Evolutionary conservation across 2,329 filamentous ascomycete species (phyloP), one percentile per base, ranked within the genome.

Genomic region (Cytospora mali): DNA sequence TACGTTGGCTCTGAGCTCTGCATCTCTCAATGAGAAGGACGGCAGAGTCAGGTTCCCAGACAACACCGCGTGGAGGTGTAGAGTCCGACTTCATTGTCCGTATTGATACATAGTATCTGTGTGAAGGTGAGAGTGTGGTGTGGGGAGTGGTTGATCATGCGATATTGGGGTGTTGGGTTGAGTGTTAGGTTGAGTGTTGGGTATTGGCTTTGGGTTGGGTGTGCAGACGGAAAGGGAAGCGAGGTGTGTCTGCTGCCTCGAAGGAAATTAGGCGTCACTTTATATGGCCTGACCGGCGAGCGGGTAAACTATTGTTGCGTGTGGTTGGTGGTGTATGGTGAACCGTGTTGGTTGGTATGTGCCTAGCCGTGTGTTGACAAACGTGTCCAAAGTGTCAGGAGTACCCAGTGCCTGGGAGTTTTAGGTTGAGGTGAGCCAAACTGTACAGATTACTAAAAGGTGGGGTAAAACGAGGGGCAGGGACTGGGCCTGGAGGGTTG

Each of bases 11-110:
- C 62, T 58, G 50, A 64, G 18, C 52, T 28, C 49, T 23, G 58
- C 54, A 35, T 35, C n/a, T 21, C 6, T 35, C 33, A 33, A 27
- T 48, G 21, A 25, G 50, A 16, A 29, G 27, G 49, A 51, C 16
- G 10, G 25, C 23, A 9, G 35, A n/a, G 48, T 31, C 62, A 64
- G 62, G 58, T 64, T 64, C 53, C 62, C 62, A 57, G 58, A 58
- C 62, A 60, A 60, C 56, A 64, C 62, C 62, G 31, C 62, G 29
- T 57, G 62, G 62, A 64, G 62, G 62, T 57, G 42, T 55, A 64
- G 62, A 62, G 55, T 53, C 62, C 50, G 62, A 51, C 55, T 64
- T 58, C 54, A 55, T 29, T 53, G 58, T 55, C 54, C 62, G 25
- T 48, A 2, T 13, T 55, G 7, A 11, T 42, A 46, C 7, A n/a